Evolutionary conservation across 805 yeast genomes (phyloP).

Genomic region (Spathaspora arborariae): DNA sequence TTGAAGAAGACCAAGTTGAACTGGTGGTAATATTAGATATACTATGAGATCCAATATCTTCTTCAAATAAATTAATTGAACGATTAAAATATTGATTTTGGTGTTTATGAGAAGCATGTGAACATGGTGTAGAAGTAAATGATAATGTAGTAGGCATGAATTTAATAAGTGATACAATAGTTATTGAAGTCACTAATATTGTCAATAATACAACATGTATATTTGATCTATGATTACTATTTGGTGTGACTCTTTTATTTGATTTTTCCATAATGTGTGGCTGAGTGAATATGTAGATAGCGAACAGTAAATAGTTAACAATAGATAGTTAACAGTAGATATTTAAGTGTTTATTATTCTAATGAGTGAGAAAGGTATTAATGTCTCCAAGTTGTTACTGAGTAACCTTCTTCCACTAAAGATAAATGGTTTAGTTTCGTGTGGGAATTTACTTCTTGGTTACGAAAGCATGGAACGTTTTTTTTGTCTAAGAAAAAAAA

Average conservation of each 20-base stretch:
- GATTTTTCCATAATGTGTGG: background rate
- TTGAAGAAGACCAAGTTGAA: background rate
- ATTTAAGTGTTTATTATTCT: background rate
- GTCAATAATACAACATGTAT: conserved; percentile 1
- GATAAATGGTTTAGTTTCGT: no score
- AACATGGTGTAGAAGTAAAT: background rate
- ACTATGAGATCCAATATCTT: background rate
- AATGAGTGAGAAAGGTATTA: background rate
- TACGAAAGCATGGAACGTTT: no score
- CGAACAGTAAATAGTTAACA: no score
- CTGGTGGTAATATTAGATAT: background rate
- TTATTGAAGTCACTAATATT: conserved; percentile 1
- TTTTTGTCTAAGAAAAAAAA: no score
- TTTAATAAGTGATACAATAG: background rate
- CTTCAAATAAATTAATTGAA: background rate
- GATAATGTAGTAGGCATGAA: background rate
- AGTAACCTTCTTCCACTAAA: no score
- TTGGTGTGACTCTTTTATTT: background rate
- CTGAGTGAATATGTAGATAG: no score
- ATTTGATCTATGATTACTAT: background rate
- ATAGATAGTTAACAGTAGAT: no score
- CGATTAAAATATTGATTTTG: background rate
- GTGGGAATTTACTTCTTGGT: no score
- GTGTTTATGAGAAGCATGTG: conserved; percentile 1
- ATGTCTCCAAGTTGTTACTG: no score